Percentiles rank a stretch among this genome's conserved stretches.
phyloP scores from a whole-genome alignment of 805 yeast species.

The Candida railenensis region DNA sequence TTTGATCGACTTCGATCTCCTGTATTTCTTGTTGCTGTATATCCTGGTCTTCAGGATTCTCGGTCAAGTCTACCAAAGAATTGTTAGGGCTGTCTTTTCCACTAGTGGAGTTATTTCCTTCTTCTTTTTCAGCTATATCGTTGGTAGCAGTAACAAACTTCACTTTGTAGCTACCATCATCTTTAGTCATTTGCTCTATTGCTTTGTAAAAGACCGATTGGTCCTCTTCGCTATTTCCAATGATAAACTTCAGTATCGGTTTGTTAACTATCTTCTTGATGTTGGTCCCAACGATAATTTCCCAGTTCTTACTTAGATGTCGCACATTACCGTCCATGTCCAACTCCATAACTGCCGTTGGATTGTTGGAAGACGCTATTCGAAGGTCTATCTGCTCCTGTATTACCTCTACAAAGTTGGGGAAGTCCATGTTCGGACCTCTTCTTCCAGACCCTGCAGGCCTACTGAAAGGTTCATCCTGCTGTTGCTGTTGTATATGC shows the following conservation, averaged over 20 bases:
- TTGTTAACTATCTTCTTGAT: conserved; percentile 51
- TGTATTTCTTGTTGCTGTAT: conserved; percentile 3
- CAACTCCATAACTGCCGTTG: conserved; percentile 80
- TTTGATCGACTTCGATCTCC: neutral
- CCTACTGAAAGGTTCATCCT: neutral
- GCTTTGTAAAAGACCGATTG: conserved; percentile 68
- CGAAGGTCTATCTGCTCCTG: conserved; percentile 54
- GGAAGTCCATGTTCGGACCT: conserved; percentile 7
- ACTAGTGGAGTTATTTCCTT: conserved; percentile 9
- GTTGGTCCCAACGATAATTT: conserved; percentile 67
- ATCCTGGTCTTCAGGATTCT: conserved; percentile 1
- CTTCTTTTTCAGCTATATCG: conserved; percentile 9
- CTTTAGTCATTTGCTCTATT: conserved; percentile 63
- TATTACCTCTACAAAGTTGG: conserved; percentile 18
- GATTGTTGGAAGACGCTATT: conserved; percentile 65
- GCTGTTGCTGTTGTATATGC: neutral
- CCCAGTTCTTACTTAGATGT: conserved; percentile 79
- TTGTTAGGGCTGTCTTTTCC: conserved; percentile 25
- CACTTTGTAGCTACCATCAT: conserved; percentile 77
- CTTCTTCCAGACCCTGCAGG: conserved; percentile 1
- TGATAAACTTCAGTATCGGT: conserved; percentile 61
- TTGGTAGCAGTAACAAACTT: conserved; percentile 61
- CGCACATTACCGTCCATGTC: conserved; percentile 77
- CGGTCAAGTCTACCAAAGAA: conserved; percentile 16
- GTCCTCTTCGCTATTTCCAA: conserved; percentile 63